A percentile compares a stretch with the other conserved stretches of the same genome.
phyloP scores from a whole-genome alignment of 768 basidiomycete genomes.

The Tulasnella sp. region DNA sequence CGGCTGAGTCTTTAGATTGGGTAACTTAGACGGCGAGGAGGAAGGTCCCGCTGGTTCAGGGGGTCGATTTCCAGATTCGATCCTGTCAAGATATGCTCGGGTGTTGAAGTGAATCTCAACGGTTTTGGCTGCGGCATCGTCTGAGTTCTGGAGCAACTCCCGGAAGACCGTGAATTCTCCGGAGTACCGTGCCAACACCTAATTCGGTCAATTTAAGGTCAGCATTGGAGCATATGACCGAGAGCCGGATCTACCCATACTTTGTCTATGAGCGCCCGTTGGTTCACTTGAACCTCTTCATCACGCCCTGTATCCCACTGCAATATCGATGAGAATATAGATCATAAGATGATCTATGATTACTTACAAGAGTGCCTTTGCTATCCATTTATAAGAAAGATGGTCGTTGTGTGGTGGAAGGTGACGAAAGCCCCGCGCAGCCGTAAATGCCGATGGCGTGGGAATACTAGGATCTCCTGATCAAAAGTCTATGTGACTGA shows the following conservation, averaged over 20 bases:
- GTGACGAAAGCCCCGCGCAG: too few species aligned
- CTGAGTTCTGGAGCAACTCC: conserved; percentile 85
- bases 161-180: conserved; percentile 83
- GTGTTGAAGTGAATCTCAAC: conserved; percentile 78
- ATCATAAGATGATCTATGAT: too few species aligned
- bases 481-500: too few species aligned
- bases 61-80: too few species aligned
- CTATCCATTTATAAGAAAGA: too few species aligned
- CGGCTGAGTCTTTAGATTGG: conserved; percentile 47
- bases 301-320: conserved; percentile 21
- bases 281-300: conserved; percentile 64
- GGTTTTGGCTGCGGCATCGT: conserved; percentile 66
- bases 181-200: conserved; percentile 83
- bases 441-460: too few species aligned
- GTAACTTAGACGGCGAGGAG: conserved; percentile 25
- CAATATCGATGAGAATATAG: background rate
- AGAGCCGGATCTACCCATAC: too few species aligned
- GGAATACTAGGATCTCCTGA: too few species aligned
- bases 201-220: background rate
- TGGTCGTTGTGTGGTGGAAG: too few species aligned
- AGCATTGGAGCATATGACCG: too few species aligned
- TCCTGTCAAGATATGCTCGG: conserved; percentile 16
- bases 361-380: too few species aligned
- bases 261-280: conserved; percentile 93
- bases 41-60: too few species aligned